Evolutionary conservation across 2,329 filamentous ascomycete genomes (phyloP), one percentile per base, ranked within the genome.

Genomic region (Drechslerella dactyloides): DNA sequence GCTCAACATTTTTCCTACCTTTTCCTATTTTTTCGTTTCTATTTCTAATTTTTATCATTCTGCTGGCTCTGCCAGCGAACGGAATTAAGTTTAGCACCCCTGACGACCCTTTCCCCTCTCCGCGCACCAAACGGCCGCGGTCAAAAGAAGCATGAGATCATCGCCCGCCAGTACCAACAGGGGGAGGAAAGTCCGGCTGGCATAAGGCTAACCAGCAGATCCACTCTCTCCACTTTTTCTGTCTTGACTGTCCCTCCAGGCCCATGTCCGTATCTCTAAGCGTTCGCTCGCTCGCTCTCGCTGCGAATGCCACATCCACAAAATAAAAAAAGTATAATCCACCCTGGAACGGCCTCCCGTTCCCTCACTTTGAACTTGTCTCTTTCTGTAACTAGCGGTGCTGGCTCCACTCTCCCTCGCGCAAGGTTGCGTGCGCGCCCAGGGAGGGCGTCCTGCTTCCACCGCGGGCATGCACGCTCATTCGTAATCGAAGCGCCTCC

Each of bases 401-500:
- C 17, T 5, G 40, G 11, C 17, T 44, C 11, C 11, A 44, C 30
- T 64, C 30, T 21, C n/a, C 8, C 48, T 48, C 35, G 44, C 27
- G 52, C 44, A 48, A 48, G 44, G 44, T 48, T 48, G 44, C 19
- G 15, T 48, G 19, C 44, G 44, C 19, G 11, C 42, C 50, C 60
- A 37, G 33, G 60, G 50, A 33, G 37, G 51, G 35, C 35, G 33
- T 54, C 23, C 19, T 44, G 30, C 8, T 52, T 53, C 63, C 50
- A 62, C 33, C 58, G 63, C 37, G 30, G 59, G 56, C 8, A 52
- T 23, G 48, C 33, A 61, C 24, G 53, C 51, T 65, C 51, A 64
- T 72, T 72, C 60, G 68, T 60, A 72, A 72, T 72, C 50, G 68
- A 65, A 61, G 68, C 68, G 60, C 59, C 64, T 69, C 57, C 33